Percentiles rank a stretch among this genome's conserved stretches.
Evolutionary conservation across 257 asterid species (phyloP).

Genomic region (Penstemon eatonii): DNA sequence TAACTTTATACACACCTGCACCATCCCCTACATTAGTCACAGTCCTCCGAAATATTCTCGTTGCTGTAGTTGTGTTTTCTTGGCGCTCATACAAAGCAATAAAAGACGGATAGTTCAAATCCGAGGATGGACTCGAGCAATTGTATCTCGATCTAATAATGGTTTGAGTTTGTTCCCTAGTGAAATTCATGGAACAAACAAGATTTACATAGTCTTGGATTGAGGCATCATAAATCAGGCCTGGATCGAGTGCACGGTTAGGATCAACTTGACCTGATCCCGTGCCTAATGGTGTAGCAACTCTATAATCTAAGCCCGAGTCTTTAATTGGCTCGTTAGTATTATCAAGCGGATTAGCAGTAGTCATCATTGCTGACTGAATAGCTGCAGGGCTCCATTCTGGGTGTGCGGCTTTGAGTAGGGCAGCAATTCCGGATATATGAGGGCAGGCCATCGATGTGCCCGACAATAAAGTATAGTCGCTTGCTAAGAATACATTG

Average conservation of each 20-base stretch:
- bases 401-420: neutral
- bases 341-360: constrained; percentile 13
- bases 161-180: constrained; percentile 16
- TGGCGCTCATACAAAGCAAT: neutral
- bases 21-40: constrained; percentile 16
- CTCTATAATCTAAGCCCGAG: neutral
- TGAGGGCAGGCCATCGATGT: neutral
- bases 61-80: too few species aligned
- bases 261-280: constrained; percentile 41
- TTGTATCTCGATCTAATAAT: constrained; percentile 15
- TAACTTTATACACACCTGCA: neutral
- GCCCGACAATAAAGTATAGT: neutral
- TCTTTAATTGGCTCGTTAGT: constrained; percentile 24
- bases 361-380: neutral
- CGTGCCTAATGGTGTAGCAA: constrained; percentile 33
- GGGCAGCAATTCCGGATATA: neutral
- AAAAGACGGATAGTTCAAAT: constrained; percentile 24
- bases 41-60: neutral
- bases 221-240: constrained; percentile 7
- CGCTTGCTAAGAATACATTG: neutral
- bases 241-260: constrained; percentile 28
- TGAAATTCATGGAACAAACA: constrained; percentile 19
- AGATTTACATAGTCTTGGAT: constrained; percentile 12
- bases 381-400: neutral
- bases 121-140: constrained; percentile 17